Evolutionary conservation across 257 asterid genomes (phyloP), one percentile per base, ranked within the genome.

Genomic region (Cynanchum wilfordii): DNA sequence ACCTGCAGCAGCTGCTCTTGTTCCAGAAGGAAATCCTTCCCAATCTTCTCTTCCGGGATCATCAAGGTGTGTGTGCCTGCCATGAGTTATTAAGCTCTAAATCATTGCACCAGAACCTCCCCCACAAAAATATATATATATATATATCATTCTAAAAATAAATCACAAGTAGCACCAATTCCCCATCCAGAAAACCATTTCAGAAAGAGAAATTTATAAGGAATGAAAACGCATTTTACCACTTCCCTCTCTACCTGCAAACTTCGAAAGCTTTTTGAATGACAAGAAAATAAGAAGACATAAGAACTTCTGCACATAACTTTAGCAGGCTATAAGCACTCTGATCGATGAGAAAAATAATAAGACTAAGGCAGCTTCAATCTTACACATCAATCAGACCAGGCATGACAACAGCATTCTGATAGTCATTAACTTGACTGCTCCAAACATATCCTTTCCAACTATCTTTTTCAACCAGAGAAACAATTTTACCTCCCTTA

Each of bases 21-120:
- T 93, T 77, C 98, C 98, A 33, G 97, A 93, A 57, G 97, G 96
- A 87, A 93, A 93, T 45, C 97, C 98, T 82, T 93, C 98, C 98
- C 98, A 93, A 73, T 93, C 98, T 75, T 96, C 76, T 80, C 94
- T 86, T 82, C 98, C 98, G 54, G 98, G 98, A 77, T 93, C 98
- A 64, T 93, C 96, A 70, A 93, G 95, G 84, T 93, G 98, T 10
- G 92, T 83, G 72, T 93, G 98, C 82, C 98, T 93, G 81, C 74
- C 76, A 65, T 49, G 17, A 69, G 44, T 12, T 52, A 64, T 29
- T 65, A 75, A 79, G n/a, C 52, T 17, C 4, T 20, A 36, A 38
- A 64, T 20, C 13, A 64, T 36, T 36, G 40, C 69, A 3, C 16
- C 40, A 25, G 69, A 33, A 70, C 50, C 4, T 33, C 38, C 38